phyloP scores from a whole-genome alignment of 768 basidiomycete species.

The Suillus subluteus region DNA sequence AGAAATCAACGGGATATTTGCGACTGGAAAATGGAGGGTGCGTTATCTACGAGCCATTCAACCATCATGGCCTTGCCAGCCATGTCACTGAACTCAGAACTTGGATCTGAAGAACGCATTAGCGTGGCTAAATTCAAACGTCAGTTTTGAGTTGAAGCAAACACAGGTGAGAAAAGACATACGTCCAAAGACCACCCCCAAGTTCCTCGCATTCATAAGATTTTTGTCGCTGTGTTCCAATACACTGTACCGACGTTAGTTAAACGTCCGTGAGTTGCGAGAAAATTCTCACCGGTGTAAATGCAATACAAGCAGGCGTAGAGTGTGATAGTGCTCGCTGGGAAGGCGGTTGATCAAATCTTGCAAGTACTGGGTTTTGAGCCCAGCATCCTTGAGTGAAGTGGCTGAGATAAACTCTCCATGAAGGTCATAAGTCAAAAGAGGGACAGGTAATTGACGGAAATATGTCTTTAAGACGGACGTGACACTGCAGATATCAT shows the following conservation, averaged over 20 bases:
- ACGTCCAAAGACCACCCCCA: conserved; percentile 99
- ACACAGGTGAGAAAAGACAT: conserved; percentile 34
- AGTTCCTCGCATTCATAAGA: conserved; percentile 92
- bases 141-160: conserved; percentile 9
- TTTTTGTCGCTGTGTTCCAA: conserved; percentile 72
- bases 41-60: conserved; percentile 95
- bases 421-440: conserved; percentile 89
- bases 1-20: conserved; percentile 21
- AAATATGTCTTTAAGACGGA: conserved; percentile 97
- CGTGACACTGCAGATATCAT: conserved; percentile 96
- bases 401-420: conserved; percentile 86
- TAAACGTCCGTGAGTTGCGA: neutral
- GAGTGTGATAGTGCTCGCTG: conserved; percentile 83
- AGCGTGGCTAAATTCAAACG: conserved; percentile 72
- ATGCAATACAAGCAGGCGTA: conserved; percentile 84
- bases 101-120: conserved; percentile 86
- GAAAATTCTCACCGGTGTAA: conserved; percentile 66
- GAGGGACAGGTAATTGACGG: conserved; percentile 86
- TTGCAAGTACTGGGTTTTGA: conserved; percentile 63
- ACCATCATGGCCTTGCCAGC: conserved; percentile 92
- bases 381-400: conserved; percentile 61
- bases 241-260: conserved; percentile 42
- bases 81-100: conserved; percentile 96
- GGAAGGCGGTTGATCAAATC: conserved; percentile 81
- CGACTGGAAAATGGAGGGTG: conserved; percentile 51